Evolutionary conservation across 306 rosid genomes (phyloP).

Genomic region (Leucaena leucocephala): DNA sequence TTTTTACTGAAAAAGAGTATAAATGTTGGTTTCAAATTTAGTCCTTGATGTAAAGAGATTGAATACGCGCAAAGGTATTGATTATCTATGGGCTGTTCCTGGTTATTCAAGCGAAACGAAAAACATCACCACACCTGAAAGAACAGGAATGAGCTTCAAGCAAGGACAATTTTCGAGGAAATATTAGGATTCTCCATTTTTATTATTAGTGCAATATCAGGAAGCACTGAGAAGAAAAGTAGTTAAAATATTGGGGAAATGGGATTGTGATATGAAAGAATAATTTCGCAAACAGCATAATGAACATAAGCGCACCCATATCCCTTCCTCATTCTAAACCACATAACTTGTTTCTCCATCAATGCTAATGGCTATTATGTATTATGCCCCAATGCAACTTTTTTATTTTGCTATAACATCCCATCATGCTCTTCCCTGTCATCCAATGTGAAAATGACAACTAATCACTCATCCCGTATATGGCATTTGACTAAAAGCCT

Average conservation of each 20-base stretch:
- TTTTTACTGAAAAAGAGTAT: neutral
- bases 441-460: neutral
- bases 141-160: neutral
- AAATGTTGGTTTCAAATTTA: too few species aligned
- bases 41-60: too few species aligned
- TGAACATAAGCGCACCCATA: constrained; percentile 7
- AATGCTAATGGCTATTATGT: neutral
- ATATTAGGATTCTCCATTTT: neutral
- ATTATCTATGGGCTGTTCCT: too few species aligned
- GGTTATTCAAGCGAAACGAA: neutral
- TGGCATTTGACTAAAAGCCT: neutral
- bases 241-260: neutral
- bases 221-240: neutral
- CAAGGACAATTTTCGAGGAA: neutral
- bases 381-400: neutral
- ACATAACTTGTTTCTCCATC: constrained; percentile 5
- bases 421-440: neutral
- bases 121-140: neutral
- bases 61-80: too few species aligned
- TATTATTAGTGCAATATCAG: neutral
- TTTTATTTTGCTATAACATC: neutral
- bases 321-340: neutral
- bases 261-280: neutral
- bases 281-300: neutral
- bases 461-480: neutral